These are phyloP conservation scores for Ensete glaucum DNA, from an alignment of 176 grass and related monocot species.

Conservation along the genomic window DNA sequence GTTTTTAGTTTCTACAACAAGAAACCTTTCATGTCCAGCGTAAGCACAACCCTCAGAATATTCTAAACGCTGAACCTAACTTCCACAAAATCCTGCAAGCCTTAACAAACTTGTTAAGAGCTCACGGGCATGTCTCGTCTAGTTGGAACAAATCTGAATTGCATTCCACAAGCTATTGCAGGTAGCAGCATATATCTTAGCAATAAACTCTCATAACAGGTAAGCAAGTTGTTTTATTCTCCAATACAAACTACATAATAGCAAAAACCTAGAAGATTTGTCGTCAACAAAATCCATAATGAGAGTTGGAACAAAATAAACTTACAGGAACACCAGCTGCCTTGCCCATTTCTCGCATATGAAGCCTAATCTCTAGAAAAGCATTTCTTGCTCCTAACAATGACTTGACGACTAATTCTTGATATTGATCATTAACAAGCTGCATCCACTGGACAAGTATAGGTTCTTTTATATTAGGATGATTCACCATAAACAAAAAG, in stretches of 20 bases:
- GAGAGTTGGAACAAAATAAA: neutral
- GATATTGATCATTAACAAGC: slow-evolving; percentile 36
- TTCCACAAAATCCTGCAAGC: too few relatives aligned
- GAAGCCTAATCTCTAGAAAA: slow-evolving; percentile 59
- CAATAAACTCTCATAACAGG: too few relatives aligned
- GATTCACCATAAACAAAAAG: neutral
- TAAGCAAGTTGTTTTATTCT: too few relatives aligned
- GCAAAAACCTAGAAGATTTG: neutral
- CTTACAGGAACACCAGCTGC: slow-evolving; percentile 82
- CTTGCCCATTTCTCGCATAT: slow-evolving; percentile 76
- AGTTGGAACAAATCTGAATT: too few relatives aligned
- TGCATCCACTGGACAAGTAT: slow-evolving; percentile 50
- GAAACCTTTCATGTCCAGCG: too few relatives aligned
- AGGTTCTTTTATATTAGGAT: neutral
- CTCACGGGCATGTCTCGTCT: too few relatives aligned
- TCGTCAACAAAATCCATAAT: neutral
- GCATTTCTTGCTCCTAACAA: slow-evolving; percentile 55
- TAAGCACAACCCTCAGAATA: too few relatives aligned
- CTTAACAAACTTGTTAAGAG: too few relatives aligned
- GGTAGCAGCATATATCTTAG: too few relatives aligned
- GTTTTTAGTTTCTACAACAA: too few relatives aligned
- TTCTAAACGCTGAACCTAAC: too few relatives aligned
- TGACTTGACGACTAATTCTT: slow-evolving; percentile 58
- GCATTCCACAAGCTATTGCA: too few relatives aligned
- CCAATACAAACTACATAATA: neutral